Evolutionary conservation across 345 rosid genomes (phyloP), one percentile per base, ranked within the genome.

Genomic region (Eucalyptus victrix): DNA sequence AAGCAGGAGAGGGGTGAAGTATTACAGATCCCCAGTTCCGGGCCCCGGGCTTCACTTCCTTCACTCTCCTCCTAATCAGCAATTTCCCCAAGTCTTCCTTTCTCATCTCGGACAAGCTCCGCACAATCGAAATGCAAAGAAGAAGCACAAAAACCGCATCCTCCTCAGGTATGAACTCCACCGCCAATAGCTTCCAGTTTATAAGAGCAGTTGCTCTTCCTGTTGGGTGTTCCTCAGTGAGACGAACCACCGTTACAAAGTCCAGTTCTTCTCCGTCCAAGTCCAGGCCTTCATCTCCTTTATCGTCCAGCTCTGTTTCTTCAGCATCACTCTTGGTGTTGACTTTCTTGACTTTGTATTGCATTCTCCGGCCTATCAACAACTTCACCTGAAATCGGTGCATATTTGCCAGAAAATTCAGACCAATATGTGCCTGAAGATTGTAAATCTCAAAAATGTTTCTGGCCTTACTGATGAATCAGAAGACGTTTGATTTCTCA

Each of bases 21-120:
- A 93, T 89, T 24, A 95, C 98, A 6, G 98, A 96, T 83, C 98
- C 98, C 98, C 98, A 97, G 86, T 97, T 98, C 83, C 96, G 90
- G n/a, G 90, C 90, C 50, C 98, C 99, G 1, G 90, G 92, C 90
- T 92, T 94, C 37, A 96, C 95, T 93, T 97, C 98, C 49, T 92
- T 95, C 86, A 95, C 47, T 87, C 99, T 91, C 88, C 95, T 94
- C 88, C 99, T 86, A 3, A 94, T 88, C 88, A 97, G 92, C 86
- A 97, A 90, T 50, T 89, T 92, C 62, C 98, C 99, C 23, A 93
- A 87, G 30, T 97, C 99, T 92, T 95, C 94, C 91, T 93, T 94
- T 88, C 92, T 95, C 90, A 91, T 92, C 89, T 95, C 96, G 1
- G 98, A 94, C 56, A 96, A 92, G 15, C 96, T 97, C 87, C 96